phyloP scores from a whole-genome alignment of 768 basidiomycete genomes.

The Leccinum broughii region DNA sequence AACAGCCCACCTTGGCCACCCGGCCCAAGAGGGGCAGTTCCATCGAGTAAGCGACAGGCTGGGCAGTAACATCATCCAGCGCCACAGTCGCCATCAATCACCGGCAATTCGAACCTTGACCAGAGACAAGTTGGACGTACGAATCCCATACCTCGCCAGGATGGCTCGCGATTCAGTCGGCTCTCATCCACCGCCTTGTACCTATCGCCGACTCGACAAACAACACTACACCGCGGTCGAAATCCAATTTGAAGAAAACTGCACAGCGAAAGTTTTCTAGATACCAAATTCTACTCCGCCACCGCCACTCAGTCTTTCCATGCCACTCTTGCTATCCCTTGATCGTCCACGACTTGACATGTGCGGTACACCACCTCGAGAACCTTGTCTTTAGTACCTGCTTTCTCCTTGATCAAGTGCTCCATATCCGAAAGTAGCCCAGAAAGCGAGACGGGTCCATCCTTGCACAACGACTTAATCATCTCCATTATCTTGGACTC shows the following conservation, averaged over 20 bases:
- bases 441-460: slow-evolving; percentile 42
- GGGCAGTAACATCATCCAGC: slow-evolving; percentile 13
- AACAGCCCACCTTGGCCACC: slow-evolving; percentile 24
- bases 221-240: slow-evolving; percentile 1
- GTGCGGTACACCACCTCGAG: slow-evolving; percentile 70
- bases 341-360: slow-evolving; percentile 61
- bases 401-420: slow-evolving; percentile 35
- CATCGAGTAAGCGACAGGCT: slow-evolving; percentile 15
- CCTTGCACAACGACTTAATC: slow-evolving; percentile 41
- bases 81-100: slow-evolving; percentile 31
- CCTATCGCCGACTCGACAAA: slow-evolving; percentile 4
- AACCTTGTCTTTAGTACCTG: slow-evolving; percentile 74
- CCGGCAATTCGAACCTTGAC: not conserved
- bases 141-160: not conserved
- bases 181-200: not conserved
- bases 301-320: slow-evolving; percentile 25
- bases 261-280: not conserved
- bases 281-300: slow-evolving; percentile 15
- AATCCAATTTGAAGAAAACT: slow-evolving; percentile 2
- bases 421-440: slow-evolving; percentile 26
- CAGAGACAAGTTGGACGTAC: slow-evolving; percentile 1
- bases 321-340: slow-evolving; percentile 27
- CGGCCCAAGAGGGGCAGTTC: slow-evolving; percentile 19
- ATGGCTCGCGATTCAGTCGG: slow-evolving; percentile 4
- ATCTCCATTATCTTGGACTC: slow-evolving; percentile 70